Base-by-base conservation (phyloP, 306 rosid species). In the Parietaria judaica region DNA sequence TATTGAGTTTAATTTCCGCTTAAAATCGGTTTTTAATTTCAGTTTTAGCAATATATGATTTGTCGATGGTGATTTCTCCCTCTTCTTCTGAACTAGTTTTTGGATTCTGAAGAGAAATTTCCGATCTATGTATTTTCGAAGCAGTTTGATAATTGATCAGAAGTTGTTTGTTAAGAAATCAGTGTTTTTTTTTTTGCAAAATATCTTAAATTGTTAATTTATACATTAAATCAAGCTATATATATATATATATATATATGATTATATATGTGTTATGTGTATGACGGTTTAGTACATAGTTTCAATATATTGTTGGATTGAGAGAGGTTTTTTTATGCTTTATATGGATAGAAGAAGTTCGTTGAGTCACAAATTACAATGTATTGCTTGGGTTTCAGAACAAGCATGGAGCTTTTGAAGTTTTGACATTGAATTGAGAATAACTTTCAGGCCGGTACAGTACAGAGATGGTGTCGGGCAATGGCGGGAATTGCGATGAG, bases 391-490 rank as follows among this genome's bases (percentile, higher is more conserved):
- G 39, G 38, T 68, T 74, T 72, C 45, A 57, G 66, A 66, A 53
- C 48, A 37, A 11, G 37, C 50, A 37, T 47, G 52, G 35, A 8
- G 43, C 56, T 72, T 31, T 62, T 73, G 71, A 66, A 50, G 57
- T 58, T 72, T 41, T 60, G 47, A 71, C 64, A 60, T 50, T 46
- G 73, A 73, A 60, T 63, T 64, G 69, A 59, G 51, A 72, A 62
- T 1, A 64, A 6, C 4, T 34, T 53, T 53, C 31, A 36, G 31
- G 57, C 60, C 16, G 55, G 6, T 37, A 63, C 48, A 52, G 6
- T 37, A 63, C 48, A 60, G 78, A 64, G 69, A 92, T 92, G 96
- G 73, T 51, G 66, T 70, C 74, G 12, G 66, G 71, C 69, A 79
- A 75, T 60, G 75, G 77, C 45, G 86, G 83, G 54, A 75, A 54